Percentiles rank a stretch among this genome's conserved stretches.
phyloP scores from a whole-genome alignment of 2,329 filamentous ascomycete species.

The Keithomyces neogunnii region DNA sequence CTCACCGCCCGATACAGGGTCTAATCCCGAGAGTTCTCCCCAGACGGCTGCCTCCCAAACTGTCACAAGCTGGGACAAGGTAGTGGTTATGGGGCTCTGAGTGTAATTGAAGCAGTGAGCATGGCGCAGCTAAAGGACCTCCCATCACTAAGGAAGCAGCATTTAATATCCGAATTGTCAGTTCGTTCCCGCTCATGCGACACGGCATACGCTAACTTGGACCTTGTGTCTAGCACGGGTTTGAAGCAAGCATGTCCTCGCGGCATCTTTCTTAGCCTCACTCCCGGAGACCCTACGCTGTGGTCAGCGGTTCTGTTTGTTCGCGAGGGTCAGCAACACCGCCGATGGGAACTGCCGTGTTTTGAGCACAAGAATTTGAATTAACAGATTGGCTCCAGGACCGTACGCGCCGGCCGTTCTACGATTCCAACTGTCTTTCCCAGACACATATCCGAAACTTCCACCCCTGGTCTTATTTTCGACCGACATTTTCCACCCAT shows the following conservation, averaged over 20 bases:
- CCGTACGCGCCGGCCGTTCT: conserved; percentile 83
- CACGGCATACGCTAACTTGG: neutral
- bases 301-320: conserved; percentile 94
- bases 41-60: neutral
- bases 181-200: conserved; percentile 21
- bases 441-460: conserved; percentile 65
- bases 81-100: neutral
- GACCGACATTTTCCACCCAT: conserved; percentile 90
- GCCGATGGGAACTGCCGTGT: neutral
- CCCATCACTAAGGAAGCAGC: conserved; percentile 59
- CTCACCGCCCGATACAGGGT: conserved; percentile 11
- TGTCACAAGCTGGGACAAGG: neutral
- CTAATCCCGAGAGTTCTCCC: conserved; percentile 1
- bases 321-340: conserved; percentile 56
- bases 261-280: conserved; percentile 79
- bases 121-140: conserved; percentile 30
- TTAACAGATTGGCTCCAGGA: conserved; percentile 39
- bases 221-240: conserved; percentile 49
- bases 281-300: conserved; percentile 68
- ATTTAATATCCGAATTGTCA: conserved; percentile 76
- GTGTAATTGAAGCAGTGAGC: neutral
- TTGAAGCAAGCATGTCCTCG: conserved; percentile 76
- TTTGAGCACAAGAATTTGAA: neutral
- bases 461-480: conserved; percentile 82
- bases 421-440: conserved; percentile 85